Base-by-base conservation (phyloP, 345 rosid genomes). In the Gossypium mustelinum region DNA sequence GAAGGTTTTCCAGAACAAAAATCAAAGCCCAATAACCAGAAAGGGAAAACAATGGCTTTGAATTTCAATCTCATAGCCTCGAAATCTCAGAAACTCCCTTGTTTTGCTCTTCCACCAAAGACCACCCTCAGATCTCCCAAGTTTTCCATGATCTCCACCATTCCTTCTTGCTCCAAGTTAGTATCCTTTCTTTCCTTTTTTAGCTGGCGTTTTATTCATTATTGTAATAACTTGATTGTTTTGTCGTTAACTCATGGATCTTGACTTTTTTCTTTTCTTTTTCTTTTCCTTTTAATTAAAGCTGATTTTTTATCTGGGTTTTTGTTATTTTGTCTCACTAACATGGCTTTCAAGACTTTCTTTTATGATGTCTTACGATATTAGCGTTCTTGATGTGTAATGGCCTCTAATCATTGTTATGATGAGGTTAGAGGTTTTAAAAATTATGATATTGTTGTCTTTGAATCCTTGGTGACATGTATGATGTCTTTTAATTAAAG, bases 81-180 rank as follows among this genome's bases (percentile, higher is more conserved):
- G 43, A 93, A 85, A 60, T 77, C 92, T 12, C 86, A 77, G 79
- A 86, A 82, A 76, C 68, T 87, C 56, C 67, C 88, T 54, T 81
- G 88, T 77, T 88, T 87, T 72, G 75, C 87, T 67, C 85, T 83
- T 48, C 93, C 95, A 41, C 81, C 89, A 62, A 70, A 79, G 86
- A 82, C 86, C 81, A 52, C 83, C 56, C 72, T 76, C 87, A 88
- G 98, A 89, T 93, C 97, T 89, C 87, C 97, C n/a, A 86, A 81
- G 83, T 80, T 91, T 74, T 78, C 75, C 54, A 87, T 92, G 83
- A 89, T 93, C 70, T 91, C 97, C 16, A 86, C 93, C 12, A 83
- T 93, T 70, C 84, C 85, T 70, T 83, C 93, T 62, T 82, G 86
- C 51, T 51, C 90, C 72, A 89, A 83, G 97, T 91, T n/a, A 70